Base-by-base conservation (phyloP, 2,329 filamentous ascomycete species). In the Colletotrichum phormii region DNA sequence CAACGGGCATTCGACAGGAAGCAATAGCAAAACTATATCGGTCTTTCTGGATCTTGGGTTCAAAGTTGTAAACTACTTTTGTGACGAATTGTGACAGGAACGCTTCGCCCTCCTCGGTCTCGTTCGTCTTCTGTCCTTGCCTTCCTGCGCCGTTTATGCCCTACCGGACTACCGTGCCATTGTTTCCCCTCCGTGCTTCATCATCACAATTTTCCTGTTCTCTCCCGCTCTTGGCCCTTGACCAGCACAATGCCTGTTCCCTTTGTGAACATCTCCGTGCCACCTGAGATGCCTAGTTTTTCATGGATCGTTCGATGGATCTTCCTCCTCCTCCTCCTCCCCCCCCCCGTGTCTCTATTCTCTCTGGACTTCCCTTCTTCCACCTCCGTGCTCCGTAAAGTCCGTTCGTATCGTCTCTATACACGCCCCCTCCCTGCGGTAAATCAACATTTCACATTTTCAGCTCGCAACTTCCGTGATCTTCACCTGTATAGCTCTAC, bases 1-100 rank as follows among this genome's bases (percentile, higher is more conserved):
- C 70, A 68, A 72, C 70, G 70, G 70, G 70, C 70, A 72, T 72
- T 22, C 18, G 7, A 42, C 15, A n/a, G n/a, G n/a, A n/a, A n/a
- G n/a, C n/a, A n/a, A n/a, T n/a, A 13, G 15, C 24, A 18, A 29
- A 57, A 64, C 51, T 53, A 57, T 31, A 33, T 64, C 51, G 62
- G 49, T 37, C 33, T 29, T 13, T 37, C 26, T 35, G 33, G 33
- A 35, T 46, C 4, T 46, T 8, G 18, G 13, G 5, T 7, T 46
- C 37, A 3, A 18, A 42, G 37, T 49, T n/a, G 42, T 35, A 35
- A 35, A 35, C 33, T 26, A 26, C 26, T 2, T 26, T 26, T 4
- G 2, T 26, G 26, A 26, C 26, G 26, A 26, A 26, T 26, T 26
- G 26, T 26, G 26, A 26, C 26, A 42, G 13, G 5, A 15, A 42